Conservation (phyloP, 2,329 filamentous ascomycete species). For the Neofusicoccum umdonicola region DNA sequence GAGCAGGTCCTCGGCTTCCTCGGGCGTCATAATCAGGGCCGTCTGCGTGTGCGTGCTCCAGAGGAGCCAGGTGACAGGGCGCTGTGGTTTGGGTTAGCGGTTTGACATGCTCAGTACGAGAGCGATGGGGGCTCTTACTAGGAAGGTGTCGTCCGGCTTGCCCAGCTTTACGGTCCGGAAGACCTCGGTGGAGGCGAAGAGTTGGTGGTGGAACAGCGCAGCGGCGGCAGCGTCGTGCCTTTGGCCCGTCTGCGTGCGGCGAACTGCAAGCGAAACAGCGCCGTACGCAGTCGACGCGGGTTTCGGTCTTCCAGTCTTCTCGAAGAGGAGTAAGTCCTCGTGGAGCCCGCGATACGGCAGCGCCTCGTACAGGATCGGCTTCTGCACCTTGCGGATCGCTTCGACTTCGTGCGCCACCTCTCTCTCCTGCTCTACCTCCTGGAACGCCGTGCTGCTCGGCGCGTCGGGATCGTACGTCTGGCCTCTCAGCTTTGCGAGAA, state of each 20-base stretch:
- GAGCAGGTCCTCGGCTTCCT: slow-evolving; percentile 61
- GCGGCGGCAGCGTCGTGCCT: slow-evolving; percentile 31
- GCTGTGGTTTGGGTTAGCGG: slow-evolving; percentile 22
- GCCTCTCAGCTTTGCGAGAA: slow-evolving; percentile 38
- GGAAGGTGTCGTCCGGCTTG: slow-evolving; percentile 43
- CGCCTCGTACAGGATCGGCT: slow-evolving; percentile 41
- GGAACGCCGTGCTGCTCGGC: slow-evolving; percentile 38
- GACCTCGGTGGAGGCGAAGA: slow-evolving; percentile 51
- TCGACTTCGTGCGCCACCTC: slow-evolving; percentile 59
- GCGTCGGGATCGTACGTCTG: slow-evolving; percentile 40
- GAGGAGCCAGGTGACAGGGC: slow-evolving; percentile 61
- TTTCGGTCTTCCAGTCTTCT: slow-evolving; percentile 43
- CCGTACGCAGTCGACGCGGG: not conserved
- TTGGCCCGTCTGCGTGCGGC: slow-evolving; percentile 36
- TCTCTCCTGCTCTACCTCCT: slow-evolving; percentile 60
- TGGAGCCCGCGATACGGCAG: slow-evolving; percentile 49
- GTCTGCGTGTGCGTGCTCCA: slow-evolving; percentile 49
- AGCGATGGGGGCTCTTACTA: slow-evolving; percentile 24
- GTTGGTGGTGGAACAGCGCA: slow-evolving; percentile 22
- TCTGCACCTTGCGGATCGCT: slow-evolving; percentile 55
- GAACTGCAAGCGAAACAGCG: not conserved
- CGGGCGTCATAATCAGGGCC: slow-evolving; percentile 59
- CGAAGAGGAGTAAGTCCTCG: slow-evolving; percentile 47
- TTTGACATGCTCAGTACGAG: not conserved
- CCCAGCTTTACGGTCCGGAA: slow-evolving; percentile 43